Percentiles rank a stretch among this genome's conserved stretches.
phyloP scores from a whole-genome alignment of 306 rosid species.

The Begonia peltatifolia region DNA sequence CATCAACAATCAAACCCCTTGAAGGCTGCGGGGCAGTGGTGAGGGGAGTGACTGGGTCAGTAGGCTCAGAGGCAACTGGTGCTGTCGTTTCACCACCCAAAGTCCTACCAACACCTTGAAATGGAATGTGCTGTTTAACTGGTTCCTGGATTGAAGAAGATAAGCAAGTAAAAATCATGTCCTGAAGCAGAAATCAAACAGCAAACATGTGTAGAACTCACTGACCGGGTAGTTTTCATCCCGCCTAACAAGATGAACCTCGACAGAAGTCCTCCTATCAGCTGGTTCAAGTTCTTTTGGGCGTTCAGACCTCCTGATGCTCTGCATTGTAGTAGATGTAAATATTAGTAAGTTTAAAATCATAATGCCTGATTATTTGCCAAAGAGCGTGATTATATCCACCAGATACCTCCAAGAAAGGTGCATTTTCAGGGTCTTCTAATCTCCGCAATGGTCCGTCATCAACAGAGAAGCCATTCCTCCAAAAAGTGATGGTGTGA shows the following conservation, averaged over 20 bases:
- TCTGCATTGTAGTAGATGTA: conserved; percentile 28
- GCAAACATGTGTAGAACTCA: neutral
- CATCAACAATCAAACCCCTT: conserved; percentile 56
- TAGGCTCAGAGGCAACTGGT: conserved; percentile 24
- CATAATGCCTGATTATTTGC: neutral
- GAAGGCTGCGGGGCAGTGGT: conserved; percentile 41
- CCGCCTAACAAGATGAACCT: conserved; percentile 43
- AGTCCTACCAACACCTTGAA: conserved; percentile 88
- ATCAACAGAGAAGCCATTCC: conserved; percentile 70
- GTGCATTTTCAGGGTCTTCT: conserved; percentile 75
- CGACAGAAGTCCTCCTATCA: conserved; percentile 45
- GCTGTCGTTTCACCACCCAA: conserved; percentile 36
- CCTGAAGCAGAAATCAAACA: too few relatives aligned
- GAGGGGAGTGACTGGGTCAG: conserved; percentile 13
- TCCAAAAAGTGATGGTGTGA: conserved; percentile 68
- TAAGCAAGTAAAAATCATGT: conserved; percentile 2
- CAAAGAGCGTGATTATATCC: neutral
- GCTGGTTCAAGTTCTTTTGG: conserved; percentile 79
- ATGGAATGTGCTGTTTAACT: conserved; percentile 30
- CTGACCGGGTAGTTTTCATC: conserved; percentile 76
- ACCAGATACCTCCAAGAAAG: conserved; percentile 54
- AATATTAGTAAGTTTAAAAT: neutral
- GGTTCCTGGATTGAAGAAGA: conserved; percentile 42
- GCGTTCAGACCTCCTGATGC: conserved; percentile 76
- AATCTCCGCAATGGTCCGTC: conserved; percentile 59